Percentiles rank a stretch among this genome's conserved stretches.
These are phyloP conservation scores for Talaromyces borbonicus DNA, from an alignment of 495 filamentous ascomycete species.

Conservation along the genomic window DNA sequence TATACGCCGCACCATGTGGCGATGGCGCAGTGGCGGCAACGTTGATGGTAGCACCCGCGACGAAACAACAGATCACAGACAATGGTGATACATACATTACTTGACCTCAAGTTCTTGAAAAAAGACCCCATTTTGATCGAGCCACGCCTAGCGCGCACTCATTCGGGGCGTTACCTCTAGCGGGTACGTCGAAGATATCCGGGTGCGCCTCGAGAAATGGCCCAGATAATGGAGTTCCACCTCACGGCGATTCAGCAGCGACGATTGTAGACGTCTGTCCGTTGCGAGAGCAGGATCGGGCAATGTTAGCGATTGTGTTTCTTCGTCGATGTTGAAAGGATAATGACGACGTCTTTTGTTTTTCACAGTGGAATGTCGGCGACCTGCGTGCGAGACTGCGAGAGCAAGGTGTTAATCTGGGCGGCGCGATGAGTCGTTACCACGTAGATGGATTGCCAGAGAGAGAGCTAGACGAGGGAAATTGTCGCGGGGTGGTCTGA, in stretches of 20 bases:
- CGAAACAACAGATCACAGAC: constrained; percentile 6
- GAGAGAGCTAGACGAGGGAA: too few species aligned
- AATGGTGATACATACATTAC: constrained; percentile 25
- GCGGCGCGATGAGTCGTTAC: too few species aligned
- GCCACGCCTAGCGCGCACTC: neutral
- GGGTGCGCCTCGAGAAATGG: neutral
- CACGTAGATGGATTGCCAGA: too few species aligned
- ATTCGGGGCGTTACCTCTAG: neutral
- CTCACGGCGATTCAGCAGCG: neutral
- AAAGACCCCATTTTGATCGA: constrained; percentile 32
- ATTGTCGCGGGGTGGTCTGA: too few species aligned
- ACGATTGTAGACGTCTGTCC: too few species aligned
- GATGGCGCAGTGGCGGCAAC: neutral
- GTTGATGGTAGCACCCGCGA: constrained; percentile 12
- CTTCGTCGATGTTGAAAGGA: too few species aligned
- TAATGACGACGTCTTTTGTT: too few species aligned
- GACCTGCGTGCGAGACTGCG: too few species aligned
- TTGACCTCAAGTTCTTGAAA: constrained; percentile 28
- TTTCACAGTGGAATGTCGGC: too few species aligned
- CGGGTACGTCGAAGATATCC: neutral
- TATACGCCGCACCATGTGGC: neutral
- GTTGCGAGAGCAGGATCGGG: too few species aligned
- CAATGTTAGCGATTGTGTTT: too few species aligned
- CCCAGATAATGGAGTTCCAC: neutral
- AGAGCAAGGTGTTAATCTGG: too few species aligned